A percentile compares a stretch with the other conserved stretches of the same genome.
Evolutionary conservation across 768 basidiomycete species (phyloP).

Genomic region (Cytidiella melzeri): DNA sequence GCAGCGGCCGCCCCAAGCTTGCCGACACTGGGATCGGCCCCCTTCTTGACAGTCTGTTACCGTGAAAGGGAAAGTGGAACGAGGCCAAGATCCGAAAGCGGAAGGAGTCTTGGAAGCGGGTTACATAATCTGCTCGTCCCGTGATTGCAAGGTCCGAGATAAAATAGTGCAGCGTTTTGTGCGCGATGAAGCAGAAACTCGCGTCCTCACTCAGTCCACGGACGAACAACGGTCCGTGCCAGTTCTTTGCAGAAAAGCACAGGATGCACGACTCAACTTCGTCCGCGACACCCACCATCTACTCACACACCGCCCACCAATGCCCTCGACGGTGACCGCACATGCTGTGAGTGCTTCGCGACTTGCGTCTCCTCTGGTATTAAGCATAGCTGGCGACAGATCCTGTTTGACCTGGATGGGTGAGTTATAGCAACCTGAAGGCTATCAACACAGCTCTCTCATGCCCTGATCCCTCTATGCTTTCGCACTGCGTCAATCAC

Average conservation of each 20-base stretch:
- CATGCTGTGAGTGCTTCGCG: constrained; percentile 41
- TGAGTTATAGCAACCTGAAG: constrained; percentile 24
- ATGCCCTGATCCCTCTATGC: background rate
- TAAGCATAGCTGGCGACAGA: constrained; percentile 28
- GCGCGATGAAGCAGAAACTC: background rate
- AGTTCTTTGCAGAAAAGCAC: background rate
- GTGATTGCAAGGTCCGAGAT: constrained; percentile 9
- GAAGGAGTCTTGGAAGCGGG: background rate
- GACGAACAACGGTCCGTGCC: background rate
- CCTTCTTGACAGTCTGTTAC: background rate
- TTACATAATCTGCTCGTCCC: background rate
- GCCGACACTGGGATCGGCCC: background rate
- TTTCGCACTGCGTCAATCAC: background rate
- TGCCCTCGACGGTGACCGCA: constrained; percentile 31
- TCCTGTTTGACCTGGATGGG: constrained; percentile 72
- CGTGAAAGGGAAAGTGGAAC: too few relatives aligned
- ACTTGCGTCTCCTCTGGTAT: background rate
- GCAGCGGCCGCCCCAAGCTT: background rate
- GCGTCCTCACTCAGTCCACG: background rate
- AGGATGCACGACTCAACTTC: background rate
- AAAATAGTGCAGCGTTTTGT: background rate
- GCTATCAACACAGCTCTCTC: background rate
- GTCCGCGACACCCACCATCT: background rate
- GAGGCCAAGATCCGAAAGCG: too few relatives aligned
- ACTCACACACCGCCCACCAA: constrained; percentile 22